Evolutionary conservation across 352 stramenopile species (phyloP), one percentile per base, ranked within the genome.

Genomic region (Pythium dissimile): DNA sequence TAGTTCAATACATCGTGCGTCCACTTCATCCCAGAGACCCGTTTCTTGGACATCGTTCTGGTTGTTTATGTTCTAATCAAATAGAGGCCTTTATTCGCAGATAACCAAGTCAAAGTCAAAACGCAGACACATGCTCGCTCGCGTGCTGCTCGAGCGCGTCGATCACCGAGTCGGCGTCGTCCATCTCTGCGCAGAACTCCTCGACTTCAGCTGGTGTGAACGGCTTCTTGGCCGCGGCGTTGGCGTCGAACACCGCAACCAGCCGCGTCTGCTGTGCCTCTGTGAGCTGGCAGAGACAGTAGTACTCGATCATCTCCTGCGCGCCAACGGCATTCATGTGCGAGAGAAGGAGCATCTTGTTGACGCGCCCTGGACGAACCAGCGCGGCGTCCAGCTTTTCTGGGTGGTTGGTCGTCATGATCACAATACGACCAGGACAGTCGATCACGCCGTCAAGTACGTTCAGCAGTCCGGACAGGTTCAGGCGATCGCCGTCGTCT

Each of bases 391-490:
- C 88, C n/a, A 96, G 73, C 31, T 77, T 83, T 64, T 96, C 88
- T 1, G 84, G 88, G 60, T 94, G 83, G 70, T 96, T 96, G n/a
- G 80, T 90, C 13, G 88, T 93, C 75, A 94, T 90, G 62, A 96
- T 86, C 0, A 95, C 68, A 44, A 96, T 95, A 26, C 84, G 70
- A 11, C 75, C 83, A 12, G 80, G 77, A 26, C 68, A 83, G 54
- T 95, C 83, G 18, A 91, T 80, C 11, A 95, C 75, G 11, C 87
- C 87, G 64, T 96, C 87, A 0, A 96, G 65, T 2, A 89, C 84
- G 43, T 96, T 94, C 2, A 96, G 57, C 15, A 96, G 67, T 3
- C 85, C 84, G 11, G 71, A 66, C 1, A 94, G 59, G 34, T 80
- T 86, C 12, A 94, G 69, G 59, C 74, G 62, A 50, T 82, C 61